Percentiles rank a stretch among this genome's conserved stretches.
Evolutionary conservation across 1,284 basidiomycete species (phyloP).

Genomic region (Cutaneotrichosporon cavernicola): DNA sequence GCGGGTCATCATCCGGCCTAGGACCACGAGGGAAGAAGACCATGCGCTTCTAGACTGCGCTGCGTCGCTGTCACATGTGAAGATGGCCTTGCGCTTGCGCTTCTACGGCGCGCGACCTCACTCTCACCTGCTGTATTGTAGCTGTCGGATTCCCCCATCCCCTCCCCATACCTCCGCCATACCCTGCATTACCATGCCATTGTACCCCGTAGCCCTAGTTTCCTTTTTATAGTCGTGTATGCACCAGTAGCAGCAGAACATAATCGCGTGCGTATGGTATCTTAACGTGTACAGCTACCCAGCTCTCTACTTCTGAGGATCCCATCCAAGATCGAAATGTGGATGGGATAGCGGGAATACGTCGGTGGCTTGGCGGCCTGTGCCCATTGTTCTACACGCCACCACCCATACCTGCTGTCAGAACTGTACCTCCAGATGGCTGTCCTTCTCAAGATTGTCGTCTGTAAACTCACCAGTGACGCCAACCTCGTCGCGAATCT

Average conservation of each 20-base stretch:
- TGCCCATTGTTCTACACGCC: constrained; percentile 12
- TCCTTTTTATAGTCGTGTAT: background rate
- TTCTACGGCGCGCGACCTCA: background rate
- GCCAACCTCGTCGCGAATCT: constrained; percentile 52
- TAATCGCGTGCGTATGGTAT: background rate
- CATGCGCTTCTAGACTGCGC: constrained; percentile 21
- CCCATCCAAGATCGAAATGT: background rate
- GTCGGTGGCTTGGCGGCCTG: background rate
- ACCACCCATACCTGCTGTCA: constrained; percentile 27
- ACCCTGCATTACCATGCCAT: constrained; percentile 1
- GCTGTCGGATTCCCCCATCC: background rate
- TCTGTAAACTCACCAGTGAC: constrained; percentile 33
- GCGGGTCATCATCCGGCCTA: constrained; percentile 4
- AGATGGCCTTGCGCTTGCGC: too few species aligned
- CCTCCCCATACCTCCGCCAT: background rate
- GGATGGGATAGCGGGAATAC: background rate
- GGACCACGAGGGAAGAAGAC: constrained; percentile 24
- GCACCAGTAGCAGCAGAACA: background rate
- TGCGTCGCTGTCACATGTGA: background rate
- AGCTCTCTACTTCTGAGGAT: background rate
- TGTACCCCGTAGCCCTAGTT: constrained; percentile 4
- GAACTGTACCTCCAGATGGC: background rate
- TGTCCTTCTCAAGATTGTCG: background rate
- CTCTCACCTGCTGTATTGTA: background rate
- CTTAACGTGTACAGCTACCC: background rate